A percentile compares a stretch with the other conserved stretches of the same genome.
phyloP scores from a whole-genome alignment of 129 eudicot species.

The Tagetes patula region DNA sequence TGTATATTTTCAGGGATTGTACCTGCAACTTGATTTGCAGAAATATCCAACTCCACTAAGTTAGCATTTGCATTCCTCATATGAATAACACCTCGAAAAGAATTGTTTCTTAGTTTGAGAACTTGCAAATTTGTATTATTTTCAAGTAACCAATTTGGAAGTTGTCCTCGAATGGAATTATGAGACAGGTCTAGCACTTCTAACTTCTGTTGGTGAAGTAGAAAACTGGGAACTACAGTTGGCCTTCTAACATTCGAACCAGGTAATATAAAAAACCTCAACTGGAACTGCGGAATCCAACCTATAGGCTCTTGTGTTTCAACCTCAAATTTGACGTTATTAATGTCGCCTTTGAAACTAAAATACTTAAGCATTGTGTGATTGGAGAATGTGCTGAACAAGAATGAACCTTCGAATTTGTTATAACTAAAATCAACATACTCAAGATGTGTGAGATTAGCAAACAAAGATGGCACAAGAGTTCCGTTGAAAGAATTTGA shows the following conservation, averaged over 20 bases:
- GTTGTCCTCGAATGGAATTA: constrained; percentile 17
- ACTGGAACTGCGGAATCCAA: constrained; percentile 38
- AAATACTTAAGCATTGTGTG: constrained; percentile 28
- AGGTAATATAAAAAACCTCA: constrained; percentile 20
- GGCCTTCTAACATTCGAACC: constrained; percentile 26
- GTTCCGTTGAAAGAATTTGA: constrained; percentile 20
- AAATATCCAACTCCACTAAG: neutral
- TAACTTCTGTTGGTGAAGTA: constrained; percentile 25
- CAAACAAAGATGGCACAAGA: neutral
- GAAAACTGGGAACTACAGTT: constrained; percentile 26
- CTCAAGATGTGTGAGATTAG: constrained; percentile 32
- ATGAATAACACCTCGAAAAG: constrained; percentile 10
- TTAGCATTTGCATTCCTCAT: neutral
- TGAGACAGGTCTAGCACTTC: constrained; percentile 25
- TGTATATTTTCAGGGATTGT: constrained; percentile 1
- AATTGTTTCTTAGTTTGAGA: constrained; percentile 22
- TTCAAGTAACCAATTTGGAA: constrained; percentile 33
- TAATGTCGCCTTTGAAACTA: neutral
- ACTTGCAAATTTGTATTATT: constrained; percentile 24
- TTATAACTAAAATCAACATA: constrained; percentile 31
- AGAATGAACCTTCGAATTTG: constrained; percentile 32
- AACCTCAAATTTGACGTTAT: constrained; percentile 19
- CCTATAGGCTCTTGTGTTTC: constrained; percentile 18
- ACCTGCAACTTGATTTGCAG: constrained; percentile 12
- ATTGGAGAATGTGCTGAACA: constrained; percentile 26